A percentile compares a stretch with the other conserved stretches of the same genome.
Conservation (phyloP, 495 filamentous ascomycete genomes). For the Usnea hakonensis region DNA sequence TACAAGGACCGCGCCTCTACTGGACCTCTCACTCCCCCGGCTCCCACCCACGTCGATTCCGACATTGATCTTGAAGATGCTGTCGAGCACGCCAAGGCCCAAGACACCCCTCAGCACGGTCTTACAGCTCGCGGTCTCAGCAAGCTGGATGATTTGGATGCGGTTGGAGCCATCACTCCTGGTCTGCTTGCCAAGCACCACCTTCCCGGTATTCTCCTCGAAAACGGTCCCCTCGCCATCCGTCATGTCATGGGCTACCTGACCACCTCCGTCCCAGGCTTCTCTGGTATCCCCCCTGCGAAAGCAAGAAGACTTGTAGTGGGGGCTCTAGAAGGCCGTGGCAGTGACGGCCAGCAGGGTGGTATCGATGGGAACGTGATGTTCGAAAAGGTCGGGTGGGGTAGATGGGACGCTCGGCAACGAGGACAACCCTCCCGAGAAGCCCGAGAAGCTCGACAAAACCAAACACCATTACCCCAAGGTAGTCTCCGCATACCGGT, state of each 20-base stretch:
- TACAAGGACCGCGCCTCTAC: constrained; percentile 43
- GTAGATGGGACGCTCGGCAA: constrained; percentile 81
- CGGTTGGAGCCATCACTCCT: constrained; percentile 75
- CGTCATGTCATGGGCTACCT: constrained; percentile 91
- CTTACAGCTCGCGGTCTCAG: constrained; percentile 32
- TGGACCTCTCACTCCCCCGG: constrained; percentile 43
- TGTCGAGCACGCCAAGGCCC: constrained; percentile 42
- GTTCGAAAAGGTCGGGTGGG: constrained; percentile 97
- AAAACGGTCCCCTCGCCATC: constrained; percentile 85
- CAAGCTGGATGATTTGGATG: constrained; percentile 51
- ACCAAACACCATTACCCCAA: constrained; percentile 45
- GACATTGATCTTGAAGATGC: constrained; percentile 80
- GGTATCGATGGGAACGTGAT: constrained; percentile 64
- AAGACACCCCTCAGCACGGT: constrained; percentile 33
- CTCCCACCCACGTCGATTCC: constrained; percentile 65
- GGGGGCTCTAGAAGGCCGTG: constrained; percentile 70
- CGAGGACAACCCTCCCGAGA: constrained; percentile 55
- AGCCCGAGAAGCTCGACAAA: constrained; percentile 36
- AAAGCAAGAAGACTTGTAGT: constrained; percentile 87
- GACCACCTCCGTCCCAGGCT: constrained; percentile 87
- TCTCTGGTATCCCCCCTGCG: constrained; percentile 80
- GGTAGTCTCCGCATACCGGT: constrained; percentile 61
- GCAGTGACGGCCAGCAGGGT: constrained; percentile 55
- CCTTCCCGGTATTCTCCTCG: constrained; percentile 81
- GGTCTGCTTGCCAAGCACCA: constrained; percentile 84